Conservation (phyloP, 345 rosid genomes). For the Geranium brycei region DNA sequence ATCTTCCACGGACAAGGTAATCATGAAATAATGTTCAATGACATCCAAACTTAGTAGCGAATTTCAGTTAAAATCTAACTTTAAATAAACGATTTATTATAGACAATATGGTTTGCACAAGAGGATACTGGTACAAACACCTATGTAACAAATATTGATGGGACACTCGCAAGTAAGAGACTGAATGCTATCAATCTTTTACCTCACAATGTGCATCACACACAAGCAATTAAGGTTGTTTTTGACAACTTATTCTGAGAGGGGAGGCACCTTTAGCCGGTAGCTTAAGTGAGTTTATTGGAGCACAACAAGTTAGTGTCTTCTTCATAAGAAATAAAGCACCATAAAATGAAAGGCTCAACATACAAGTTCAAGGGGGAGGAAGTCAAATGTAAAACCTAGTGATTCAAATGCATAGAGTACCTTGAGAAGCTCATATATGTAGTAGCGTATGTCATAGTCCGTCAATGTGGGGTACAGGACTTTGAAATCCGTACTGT, state of each 20-base stretch:
- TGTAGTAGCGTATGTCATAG: slow-evolving; percentile 75
- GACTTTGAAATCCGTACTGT: slow-evolving; percentile 78
- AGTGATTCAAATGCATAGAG: not conserved
- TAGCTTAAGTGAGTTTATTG: not conserved
- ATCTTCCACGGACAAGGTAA: not conserved
- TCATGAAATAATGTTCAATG: not conserved
- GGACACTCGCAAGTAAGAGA: not conserved
- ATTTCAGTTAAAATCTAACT: no score
- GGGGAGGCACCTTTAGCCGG: not conserved
- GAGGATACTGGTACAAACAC: not conserved
- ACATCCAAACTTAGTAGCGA: no score
- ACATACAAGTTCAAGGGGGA: not conserved
- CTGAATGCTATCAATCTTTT: no score
- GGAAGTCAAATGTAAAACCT: not conserved
- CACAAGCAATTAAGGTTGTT: not conserved
- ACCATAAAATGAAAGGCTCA: not conserved
- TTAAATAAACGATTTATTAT: no score
- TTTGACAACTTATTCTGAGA: not conserved
- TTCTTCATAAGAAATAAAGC: no score
- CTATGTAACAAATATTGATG: not conserved
- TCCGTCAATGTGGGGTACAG: slow-evolving; percentile 78
- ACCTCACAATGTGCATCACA: not conserved
- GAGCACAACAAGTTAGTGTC: no score
- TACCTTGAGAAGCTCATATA: slow-evolving; percentile 79
- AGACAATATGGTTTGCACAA: not conserved